Evolutionary conservation across 306 rosid genomes (phyloP), one percentile per base, ranked within the genome.

Genomic region (Potentilla sterilis): DNA sequence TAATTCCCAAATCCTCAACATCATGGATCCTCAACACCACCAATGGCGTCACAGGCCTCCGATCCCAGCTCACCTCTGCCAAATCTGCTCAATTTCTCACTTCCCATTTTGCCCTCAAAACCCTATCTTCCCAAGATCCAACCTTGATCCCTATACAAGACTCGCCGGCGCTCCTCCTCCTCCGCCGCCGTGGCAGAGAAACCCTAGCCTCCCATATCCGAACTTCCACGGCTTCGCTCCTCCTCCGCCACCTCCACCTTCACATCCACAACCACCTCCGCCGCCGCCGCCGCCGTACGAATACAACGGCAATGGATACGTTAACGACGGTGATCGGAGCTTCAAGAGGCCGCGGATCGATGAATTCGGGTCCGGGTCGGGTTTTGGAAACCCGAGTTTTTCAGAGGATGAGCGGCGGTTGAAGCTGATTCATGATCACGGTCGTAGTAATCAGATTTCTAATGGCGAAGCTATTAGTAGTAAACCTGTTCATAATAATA

Each of bases 371-470:
- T 49, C 74, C 13, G 80, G 37, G 48, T 0, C 3, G 85, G 67
- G 32, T 61, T 64, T 79, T 12, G 18, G 61, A 22, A 16, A 16
- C 54, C 48, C 73, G 52, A 19, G 18, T 80, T 74, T 81, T 4
- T 83, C 70, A 5, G 96, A 91, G 4, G 86, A 87, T 75, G 89
- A 90, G 74, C 89, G 97, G 7, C 79, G 96, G 32, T 83, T 92
- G 78, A 86, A 89, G 89, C 75, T 95, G 34, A 89, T 95, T 79
- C 99, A 92, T 7, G 99, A 95, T 68, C 97, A 95, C 82, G 99
- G 99, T 1, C 66, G 70, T 22, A 18, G 70, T 78, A 46, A 40
- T 72, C 48, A 52, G 35, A 66, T 41, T 49, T 21, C 10, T 4
- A 73, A 46, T 47, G 5, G 16, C 38, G 86, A 71, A 63, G 46